These are phyloP conservation scores for Trichoderma endophyticum DNA, from an alignment of 2,329 filamentous ascomycete species.

Conservation along the genomic window DNA sequence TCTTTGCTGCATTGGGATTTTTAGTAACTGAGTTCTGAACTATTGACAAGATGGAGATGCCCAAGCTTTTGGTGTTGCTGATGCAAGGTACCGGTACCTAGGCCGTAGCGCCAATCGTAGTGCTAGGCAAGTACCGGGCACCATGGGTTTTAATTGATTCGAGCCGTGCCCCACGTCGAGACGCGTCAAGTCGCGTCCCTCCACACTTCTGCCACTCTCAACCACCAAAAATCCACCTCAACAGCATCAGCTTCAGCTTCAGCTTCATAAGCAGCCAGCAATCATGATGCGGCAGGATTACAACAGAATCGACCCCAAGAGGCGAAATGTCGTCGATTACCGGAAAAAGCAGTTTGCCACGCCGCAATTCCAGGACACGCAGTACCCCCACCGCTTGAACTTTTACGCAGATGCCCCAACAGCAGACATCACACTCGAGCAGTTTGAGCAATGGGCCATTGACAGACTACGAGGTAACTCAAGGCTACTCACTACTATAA, in stretches of 20 bases:
- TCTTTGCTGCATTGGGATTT: background rate
- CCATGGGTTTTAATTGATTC: conserved; percentile 25
- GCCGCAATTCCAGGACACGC: conserved; percentile 69
- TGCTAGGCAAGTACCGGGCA: background rate
- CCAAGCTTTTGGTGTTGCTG: background rate
- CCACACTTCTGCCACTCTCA: conserved; percentile 3
- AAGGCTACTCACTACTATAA: background rate
- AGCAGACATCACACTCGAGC: conserved; percentile 89
- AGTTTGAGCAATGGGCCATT: conserved; percentile 99
- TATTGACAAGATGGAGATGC: background rate
- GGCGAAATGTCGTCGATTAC: conserved; percentile 71
- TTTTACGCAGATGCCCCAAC: conserved; percentile 88
- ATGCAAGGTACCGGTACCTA: background rate
- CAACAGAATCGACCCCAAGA: conserved; percentile 63
- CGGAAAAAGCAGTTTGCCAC: conserved; percentile 85
- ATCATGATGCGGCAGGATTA: conserved; percentile 51
- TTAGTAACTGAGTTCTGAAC: background rate
- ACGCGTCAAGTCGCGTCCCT: conserved; percentile 38
- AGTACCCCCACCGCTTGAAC: conserved; percentile 85
- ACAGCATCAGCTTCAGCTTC: background rate
- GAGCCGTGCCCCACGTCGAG: conserved; percentile 23
- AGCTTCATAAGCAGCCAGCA: conserved; percentile 18
- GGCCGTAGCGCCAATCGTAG: background rate
- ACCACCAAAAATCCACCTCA: background rate
- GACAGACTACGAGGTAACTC: conserved; percentile 72